Conservation (phyloP, 352 stramenopile species). For the Albugo candida region DNA sequence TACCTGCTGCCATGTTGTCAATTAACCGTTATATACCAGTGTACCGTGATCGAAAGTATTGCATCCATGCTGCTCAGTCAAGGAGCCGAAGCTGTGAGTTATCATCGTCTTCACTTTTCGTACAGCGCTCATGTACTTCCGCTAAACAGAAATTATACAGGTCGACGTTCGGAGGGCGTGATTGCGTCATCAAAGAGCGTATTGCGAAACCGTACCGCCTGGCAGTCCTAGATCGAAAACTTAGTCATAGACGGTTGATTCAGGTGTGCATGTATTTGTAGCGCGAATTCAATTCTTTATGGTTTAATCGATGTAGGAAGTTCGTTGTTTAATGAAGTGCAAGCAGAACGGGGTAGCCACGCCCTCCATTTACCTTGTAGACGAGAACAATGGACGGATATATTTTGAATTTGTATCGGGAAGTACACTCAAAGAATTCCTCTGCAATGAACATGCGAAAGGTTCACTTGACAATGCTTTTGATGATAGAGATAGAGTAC, state of each 20-base stretch:
- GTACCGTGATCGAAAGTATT: background rate
- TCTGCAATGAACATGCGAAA: slow-evolving; percentile 28
- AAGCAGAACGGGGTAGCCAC: slow-evolving; percentile 47
- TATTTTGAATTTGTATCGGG: slow-evolving; percentile 51
- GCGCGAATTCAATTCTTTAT: background rate
- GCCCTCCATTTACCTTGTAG: slow-evolving; percentile 57
- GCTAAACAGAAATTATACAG: slow-evolving; percentile 48
- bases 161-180: slow-evolving; percentile 33
- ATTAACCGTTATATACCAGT: background rate
- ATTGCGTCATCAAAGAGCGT: slow-evolving; percentile 68
- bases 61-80: slow-evolving; percentile 53
- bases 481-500: background rate
- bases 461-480: slow-evolving; percentile 10
- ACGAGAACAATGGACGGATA: slow-evolving; percentile 46
- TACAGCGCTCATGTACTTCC: background rate
- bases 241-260: slow-evolving; percentile 55
- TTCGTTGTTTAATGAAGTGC: slow-evolving; percentile 65
- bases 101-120: background rate
- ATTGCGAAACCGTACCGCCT: slow-evolving; percentile 67
- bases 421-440: slow-evolving; percentile 51
- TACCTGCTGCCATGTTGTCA: background rate
- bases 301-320: slow-evolving; percentile 13
- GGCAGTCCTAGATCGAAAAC: slow-evolving; percentile 55
- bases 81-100: slow-evolving; percentile 50
- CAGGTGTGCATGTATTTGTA: slow-evolving; percentile 9